phyloP scores from a whole-genome alignment of 2,329 filamentous ascomycete species.

The Trichophyton schoenleinii region DNA sequence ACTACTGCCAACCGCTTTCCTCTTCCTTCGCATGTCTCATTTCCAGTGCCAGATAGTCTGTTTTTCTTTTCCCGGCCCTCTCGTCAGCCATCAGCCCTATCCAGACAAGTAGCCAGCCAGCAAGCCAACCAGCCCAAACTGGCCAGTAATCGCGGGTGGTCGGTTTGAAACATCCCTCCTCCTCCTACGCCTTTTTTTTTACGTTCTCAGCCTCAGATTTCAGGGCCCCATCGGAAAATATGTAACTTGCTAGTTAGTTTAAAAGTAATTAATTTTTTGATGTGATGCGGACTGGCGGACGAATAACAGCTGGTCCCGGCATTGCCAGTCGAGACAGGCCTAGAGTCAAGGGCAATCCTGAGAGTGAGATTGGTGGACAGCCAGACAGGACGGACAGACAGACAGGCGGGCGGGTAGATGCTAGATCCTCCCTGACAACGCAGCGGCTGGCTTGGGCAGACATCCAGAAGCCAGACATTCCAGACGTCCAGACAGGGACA shows the following conservation, averaged over 20 bases:
- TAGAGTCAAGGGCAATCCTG: not conserved
- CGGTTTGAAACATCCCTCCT: too few relatives aligned
- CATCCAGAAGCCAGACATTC: too few relatives aligned
- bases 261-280: too few relatives aligned
- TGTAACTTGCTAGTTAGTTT: too few relatives aligned
- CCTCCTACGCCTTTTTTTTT: not conserved
- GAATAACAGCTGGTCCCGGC: not conserved
- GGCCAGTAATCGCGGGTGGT: too few relatives aligned
- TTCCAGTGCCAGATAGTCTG: too few relatives aligned
- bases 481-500: too few relatives aligned
- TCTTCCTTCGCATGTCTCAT: not conserved
- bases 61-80: not conserved
- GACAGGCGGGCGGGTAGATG: not conserved
- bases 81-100: constrained; percentile 1
- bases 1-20: too few relatives aligned
- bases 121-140: too few relatives aligned
- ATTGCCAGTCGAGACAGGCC: not conserved
- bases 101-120: not conserved
- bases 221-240: not conserved
- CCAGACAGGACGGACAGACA: too few relatives aligned
- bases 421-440: not conserved
- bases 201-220: not conserved
- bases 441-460: too few relatives aligned
- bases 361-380: not conserved
- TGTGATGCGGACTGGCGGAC: not conserved